A percentile compares a stretch with the other conserved stretches of the same genome.
Evolutionary conservation across 2,329 filamentous ascomycete species (phyloP).

Genomic region (Neonectria neomacrospora): DNA sequence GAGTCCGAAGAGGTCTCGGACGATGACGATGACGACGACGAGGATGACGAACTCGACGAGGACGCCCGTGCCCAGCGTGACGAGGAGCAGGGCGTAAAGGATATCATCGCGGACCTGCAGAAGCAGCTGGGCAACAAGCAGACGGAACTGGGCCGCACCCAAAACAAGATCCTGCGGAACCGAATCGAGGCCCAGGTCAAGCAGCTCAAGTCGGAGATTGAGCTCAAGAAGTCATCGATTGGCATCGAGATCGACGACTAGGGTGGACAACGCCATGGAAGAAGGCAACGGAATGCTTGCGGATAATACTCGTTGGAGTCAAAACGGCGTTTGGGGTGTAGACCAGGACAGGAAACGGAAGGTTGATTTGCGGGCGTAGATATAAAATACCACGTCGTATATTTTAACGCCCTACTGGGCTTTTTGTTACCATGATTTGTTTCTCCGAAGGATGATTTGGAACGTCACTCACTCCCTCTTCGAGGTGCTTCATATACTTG

Average conservation of each 20-base stretch:
- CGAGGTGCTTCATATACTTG: background rate
- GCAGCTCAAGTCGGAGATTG: constrained; percentile 57
- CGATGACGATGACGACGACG: constrained; percentile 64
- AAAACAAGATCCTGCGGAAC: constrained; percentile 60
- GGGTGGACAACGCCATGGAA: background rate
- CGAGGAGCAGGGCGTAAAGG: constrained; percentile 64
- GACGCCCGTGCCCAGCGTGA: constrained; percentile 62
- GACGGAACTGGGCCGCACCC: constrained; percentile 55
- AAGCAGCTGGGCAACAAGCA: constrained; percentile 60
- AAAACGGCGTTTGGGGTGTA: constrained; percentile 35
- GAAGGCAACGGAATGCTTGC: background rate
- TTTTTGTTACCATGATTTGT: background rate
- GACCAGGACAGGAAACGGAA: constrained; percentile 21
- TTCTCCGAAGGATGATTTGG: background rate
- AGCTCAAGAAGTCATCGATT: constrained; percentile 58
- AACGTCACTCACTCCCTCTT: too few relatives aligned
- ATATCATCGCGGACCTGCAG: constrained; percentile 65
- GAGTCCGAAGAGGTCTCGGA: constrained; percentile 53
- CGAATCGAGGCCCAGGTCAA: constrained; percentile 63
- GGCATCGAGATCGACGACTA: constrained; percentile 54
- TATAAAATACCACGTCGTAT: constrained; percentile 34
- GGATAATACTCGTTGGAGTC: constrained; percentile 5
- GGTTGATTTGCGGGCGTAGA: constrained; percentile 28
- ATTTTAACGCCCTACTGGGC: constrained; percentile 12
- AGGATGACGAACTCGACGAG: constrained; percentile 65